Base-by-base conservation (phyloP, 805 yeast species). In the Pichia pseudocactophila region DNA sequence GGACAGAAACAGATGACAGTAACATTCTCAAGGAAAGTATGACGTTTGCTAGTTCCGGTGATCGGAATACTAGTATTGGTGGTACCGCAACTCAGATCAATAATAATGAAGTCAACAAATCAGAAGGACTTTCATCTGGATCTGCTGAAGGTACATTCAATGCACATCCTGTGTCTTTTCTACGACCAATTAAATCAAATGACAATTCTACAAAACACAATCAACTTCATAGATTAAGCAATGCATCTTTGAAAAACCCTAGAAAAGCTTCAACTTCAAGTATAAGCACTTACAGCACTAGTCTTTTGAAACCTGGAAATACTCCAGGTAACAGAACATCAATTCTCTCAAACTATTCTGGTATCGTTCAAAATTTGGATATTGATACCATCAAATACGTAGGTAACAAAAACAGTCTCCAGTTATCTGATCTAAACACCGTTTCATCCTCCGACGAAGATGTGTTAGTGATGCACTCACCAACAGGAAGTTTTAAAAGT, bases 351-450 rank as follows among this genome's bases (percentile, higher is more conserved):
- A 59, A 61, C 5, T 64, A 64, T 46, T 62, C 66, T 0, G 68
- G 68, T 12, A 51, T 64, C 13, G 61, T 64, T n/a, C 66, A 64
- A 13, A 52, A 61, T 36, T 64, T 59, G 16, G 65, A 61, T 42
- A 55, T 57, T 34, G 65, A 62, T 43, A 62, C 61, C 13, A 57
- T 60, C 27, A 54, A 46, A 46, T 63, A 54, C 20, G 58, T 60
- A 22, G 64, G 56, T 19, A 58, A 54, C 42, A 48, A 42, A n/a
- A 43, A 34, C 5, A 42, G 43, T 31, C 19, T 42, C 8, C 39
- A 39, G 19, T 27, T 39, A 22, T 33, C 45, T 16, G 27, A 27
- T 16, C 19, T 40, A 3, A n/a, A 36, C 12, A 41, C 37, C 2
- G 27, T 37, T 20, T 45, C 36, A 8, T 38, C 45, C 3, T 20